A percentile compares a stretch with the other conserved stretches of the same genome.
phyloP scores from a whole-genome alignment of 306 rosid species.

The Medicago arabica region DNA sequence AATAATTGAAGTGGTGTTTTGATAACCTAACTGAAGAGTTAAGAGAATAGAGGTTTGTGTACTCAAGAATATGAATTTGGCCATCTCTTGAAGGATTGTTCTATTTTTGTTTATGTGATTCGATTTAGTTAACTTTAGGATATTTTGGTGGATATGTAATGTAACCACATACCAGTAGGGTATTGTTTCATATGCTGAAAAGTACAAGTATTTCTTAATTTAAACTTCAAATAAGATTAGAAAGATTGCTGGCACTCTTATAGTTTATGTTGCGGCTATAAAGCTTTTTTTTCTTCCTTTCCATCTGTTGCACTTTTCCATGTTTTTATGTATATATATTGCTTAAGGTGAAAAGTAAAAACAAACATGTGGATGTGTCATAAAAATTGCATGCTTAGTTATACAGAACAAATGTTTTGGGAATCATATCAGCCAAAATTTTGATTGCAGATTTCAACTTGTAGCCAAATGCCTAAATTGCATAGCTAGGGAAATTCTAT shows the following conservation, averaged over 20 bases:
- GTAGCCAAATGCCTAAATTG: background rate
- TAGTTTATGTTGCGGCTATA: background rate
- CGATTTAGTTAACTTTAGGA: constrained; percentile 34
- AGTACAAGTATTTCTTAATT: constrained; percentile 26
- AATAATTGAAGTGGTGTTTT: constrained; percentile 66
- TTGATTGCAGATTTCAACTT: background rate
- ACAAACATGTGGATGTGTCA: background rate
- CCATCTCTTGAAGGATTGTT: constrained; percentile 21
- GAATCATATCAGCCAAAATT: background rate
- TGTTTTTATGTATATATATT: background rate
- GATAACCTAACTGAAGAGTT: constrained; percentile 65
- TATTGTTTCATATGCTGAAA: constrained; percentile 30
- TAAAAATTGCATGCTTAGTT: background rate
- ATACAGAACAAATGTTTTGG: background rate
- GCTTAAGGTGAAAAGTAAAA: background rate
- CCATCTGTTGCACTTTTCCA: background rate
- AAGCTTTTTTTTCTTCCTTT: background rate
- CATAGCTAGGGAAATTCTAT: background rate
- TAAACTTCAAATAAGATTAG: constrained; percentile 14
- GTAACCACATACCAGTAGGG: background rate
- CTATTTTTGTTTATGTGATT: constrained; percentile 23
- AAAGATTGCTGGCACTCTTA: background rate
- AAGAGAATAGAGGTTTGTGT: constrained; percentile 55
- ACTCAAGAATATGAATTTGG: background rate
- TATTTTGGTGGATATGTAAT: constrained; percentile 29